Conservation (phyloP, 352 stramenopile species). For the Hyaloperonospora brassicae region DNA sequence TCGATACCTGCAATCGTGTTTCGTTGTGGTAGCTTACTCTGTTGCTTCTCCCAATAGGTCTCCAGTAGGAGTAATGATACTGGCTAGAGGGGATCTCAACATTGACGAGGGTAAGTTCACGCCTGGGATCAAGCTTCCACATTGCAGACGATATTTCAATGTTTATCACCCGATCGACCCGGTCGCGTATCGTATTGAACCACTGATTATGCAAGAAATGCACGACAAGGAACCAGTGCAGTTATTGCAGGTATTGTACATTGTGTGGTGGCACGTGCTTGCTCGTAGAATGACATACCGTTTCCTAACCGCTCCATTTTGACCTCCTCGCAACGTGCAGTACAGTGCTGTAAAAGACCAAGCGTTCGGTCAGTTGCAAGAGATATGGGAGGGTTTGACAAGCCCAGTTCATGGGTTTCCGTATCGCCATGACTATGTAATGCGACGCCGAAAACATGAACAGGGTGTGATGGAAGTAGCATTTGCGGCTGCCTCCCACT, state of each 20-base stretch:
- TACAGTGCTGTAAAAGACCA: conserved; percentile 54
- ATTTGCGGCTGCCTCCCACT: conserved; percentile 75
- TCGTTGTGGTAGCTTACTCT: conserved; percentile 1
- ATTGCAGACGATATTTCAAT: conserved; percentile 83
- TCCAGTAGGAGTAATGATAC: conserved; percentile 74
- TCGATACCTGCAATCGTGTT: neutral
- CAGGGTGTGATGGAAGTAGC: conserved; percentile 84
- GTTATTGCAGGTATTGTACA: conserved; percentile 48
- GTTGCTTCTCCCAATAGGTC: conserved; percentile 33
- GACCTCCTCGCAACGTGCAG: conserved; percentile 14
- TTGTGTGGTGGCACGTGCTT: neutral
- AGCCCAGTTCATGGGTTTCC: conserved; percentile 65
- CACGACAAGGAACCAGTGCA: conserved; percentile 79
- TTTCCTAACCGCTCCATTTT: neutral
- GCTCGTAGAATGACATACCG: neutral
- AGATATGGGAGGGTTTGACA: conserved; percentile 61
- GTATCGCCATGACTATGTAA: conserved; percentile 75
- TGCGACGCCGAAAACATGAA: conserved; percentile 66
- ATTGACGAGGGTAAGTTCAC: conserved; percentile 69
- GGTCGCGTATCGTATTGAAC: conserved; percentile 87
- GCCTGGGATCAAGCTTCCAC: conserved; percentile 70
- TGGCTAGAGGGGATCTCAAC: conserved; percentile 72
- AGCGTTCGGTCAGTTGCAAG: conserved; percentile 69
- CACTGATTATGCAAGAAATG: conserved; percentile 85
- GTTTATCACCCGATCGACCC: conserved; percentile 90